Evolutionary conservation across 495 filamentous ascomycete genomes (phyloP).

Genomic region (Clavariopsis aquatica): DNA sequence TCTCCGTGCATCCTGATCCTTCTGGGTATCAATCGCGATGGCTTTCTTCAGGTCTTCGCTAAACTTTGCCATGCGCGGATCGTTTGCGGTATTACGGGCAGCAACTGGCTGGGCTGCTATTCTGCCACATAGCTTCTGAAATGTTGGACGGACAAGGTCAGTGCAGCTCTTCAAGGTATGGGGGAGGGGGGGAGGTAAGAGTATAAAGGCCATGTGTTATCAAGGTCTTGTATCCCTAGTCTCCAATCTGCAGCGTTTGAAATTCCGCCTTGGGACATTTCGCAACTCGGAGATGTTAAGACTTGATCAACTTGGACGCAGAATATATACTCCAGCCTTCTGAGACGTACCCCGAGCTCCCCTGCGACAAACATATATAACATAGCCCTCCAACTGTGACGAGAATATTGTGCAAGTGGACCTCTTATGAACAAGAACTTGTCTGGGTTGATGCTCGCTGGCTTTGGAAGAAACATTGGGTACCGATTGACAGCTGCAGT

Average conservation of each 20-base stretch:
- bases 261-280: too few relatives aligned
- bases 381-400: constrained; percentile 22
- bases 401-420: constrained; percentile 19
- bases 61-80: constrained; percentile 22
- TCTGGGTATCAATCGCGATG: neutral
- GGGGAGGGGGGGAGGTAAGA: too few relatives aligned
- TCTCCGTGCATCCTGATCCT: neutral
- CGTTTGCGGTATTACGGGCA: constrained; percentile 8
- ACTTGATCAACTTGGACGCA: too few relatives aligned
- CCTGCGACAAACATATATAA: constrained; percentile 12
- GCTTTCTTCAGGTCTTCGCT: constrained; percentile 16
- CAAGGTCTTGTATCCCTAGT: too few relatives aligned
- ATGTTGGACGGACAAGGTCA: too few relatives aligned
- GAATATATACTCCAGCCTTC: too few relatives aligned
- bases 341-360: too few relatives aligned
- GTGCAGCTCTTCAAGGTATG: too few relatives aligned
- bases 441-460: constrained; percentile 31
- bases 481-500: constrained; percentile 24
- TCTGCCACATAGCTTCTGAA: constrained; percentile 9
- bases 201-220: too few relatives aligned
- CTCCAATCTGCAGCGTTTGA: too few relatives aligned
- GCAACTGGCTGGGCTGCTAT: constrained; percentile 5
- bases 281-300: too few relatives aligned
- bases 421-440: constrained; percentile 34
- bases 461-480: constrained; percentile 32